Evolutionary conservation across 306 rosid species (phyloP).

Genomic region (Cicer cuneatum): DNA sequence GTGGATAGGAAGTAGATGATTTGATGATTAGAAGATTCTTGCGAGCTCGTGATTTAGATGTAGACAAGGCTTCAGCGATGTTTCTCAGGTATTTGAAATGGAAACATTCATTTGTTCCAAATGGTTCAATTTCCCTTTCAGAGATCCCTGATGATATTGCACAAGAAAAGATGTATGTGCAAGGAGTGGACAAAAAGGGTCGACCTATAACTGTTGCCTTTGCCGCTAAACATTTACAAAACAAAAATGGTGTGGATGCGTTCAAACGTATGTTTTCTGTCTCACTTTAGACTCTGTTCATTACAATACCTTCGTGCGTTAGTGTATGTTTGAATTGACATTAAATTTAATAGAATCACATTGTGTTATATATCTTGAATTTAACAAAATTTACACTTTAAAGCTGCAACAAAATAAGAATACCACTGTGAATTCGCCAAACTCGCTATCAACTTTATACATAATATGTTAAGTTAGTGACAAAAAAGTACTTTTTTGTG

Average conservation of each 20-base stretch:
- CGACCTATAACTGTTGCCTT: slow-evolving; percentile 58
- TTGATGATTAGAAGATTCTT: slow-evolving; percentile 62
- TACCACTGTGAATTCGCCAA: no score
- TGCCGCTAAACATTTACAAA: slow-evolving; percentile 64
- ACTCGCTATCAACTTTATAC: no score
- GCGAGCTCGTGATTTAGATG: slow-evolving; percentile 62
- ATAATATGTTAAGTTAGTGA: no score
- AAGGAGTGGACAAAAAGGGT: slow-evolving; percentile 65
- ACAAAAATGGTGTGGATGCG: slow-evolving; percentile 45
- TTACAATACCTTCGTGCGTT: background rate
- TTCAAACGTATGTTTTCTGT: slow-evolving; percentile 54
- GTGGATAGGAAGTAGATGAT: slow-evolving; percentile 64
- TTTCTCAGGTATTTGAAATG: slow-evolving; percentile 68
- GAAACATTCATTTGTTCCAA: slow-evolving; percentile 57
- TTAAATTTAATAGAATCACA: no score
- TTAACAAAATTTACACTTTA: no score
- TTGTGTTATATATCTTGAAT: no score
- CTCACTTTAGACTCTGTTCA: background rate
- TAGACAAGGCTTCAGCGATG: slow-evolving; percentile 59
- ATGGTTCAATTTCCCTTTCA: slow-evolving; percentile 52
- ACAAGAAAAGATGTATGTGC: slow-evolving; percentile 54
- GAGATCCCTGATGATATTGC: slow-evolving; percentile 58
- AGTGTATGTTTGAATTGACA: no score
- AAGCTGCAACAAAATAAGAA: no score
- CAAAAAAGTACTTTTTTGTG: background rate